Evolutionary conservation across 176 grass and related monocot genomes (phyloP).

Genomic region (Puccinellia tenuiflora): DNA sequence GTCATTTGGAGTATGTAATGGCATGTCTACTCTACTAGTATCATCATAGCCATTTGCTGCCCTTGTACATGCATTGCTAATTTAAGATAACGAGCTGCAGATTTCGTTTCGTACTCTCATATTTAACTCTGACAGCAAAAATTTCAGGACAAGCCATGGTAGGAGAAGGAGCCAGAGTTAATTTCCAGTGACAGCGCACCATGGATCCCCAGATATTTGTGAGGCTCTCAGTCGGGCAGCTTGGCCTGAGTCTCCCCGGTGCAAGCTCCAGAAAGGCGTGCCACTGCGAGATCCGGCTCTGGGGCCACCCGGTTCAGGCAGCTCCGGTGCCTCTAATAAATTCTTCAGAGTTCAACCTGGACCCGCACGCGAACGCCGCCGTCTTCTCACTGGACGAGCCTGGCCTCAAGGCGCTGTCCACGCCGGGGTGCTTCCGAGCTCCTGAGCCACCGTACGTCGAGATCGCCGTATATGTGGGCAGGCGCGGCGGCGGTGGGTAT

Average conservation of each 20-base stretch:
- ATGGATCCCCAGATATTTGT: slow-evolving; percentile 74
- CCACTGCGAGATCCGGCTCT: slow-evolving; percentile 62
- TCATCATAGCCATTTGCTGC: background rate
- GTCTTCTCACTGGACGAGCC: slow-evolving; percentile 83
- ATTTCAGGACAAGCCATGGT: slow-evolving; percentile 25
- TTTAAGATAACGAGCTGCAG: background rate
- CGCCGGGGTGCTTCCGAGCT: slow-evolving; percentile 45
- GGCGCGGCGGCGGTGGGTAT: slow-evolving; percentile 2
- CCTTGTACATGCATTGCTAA: background rate
- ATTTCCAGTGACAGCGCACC: background rate
- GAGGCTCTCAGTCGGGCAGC: slow-evolving; percentile 7
- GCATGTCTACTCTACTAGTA: background rate
- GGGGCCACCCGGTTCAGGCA: slow-evolving; percentile 52
- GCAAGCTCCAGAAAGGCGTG: slow-evolving; percentile 28
- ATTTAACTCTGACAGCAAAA: background rate
- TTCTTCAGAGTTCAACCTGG: slow-evolving; percentile 38
- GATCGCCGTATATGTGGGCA: slow-evolving; percentile 45
- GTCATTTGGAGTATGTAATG: background rate
- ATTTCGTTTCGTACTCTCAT: background rate
- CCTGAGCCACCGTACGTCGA: slow-evolving; percentile 33
- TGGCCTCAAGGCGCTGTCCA: slow-evolving; percentile 34
- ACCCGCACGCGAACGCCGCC: slow-evolving; percentile 45
- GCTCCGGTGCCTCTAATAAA: slow-evolving; percentile 39
- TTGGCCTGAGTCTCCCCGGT: slow-evolving; percentile 42
- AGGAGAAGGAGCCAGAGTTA: background rate